Evolutionary conservation across 306 rosid species (phyloP).

Genomic region (Fragaria vesca): DNA sequence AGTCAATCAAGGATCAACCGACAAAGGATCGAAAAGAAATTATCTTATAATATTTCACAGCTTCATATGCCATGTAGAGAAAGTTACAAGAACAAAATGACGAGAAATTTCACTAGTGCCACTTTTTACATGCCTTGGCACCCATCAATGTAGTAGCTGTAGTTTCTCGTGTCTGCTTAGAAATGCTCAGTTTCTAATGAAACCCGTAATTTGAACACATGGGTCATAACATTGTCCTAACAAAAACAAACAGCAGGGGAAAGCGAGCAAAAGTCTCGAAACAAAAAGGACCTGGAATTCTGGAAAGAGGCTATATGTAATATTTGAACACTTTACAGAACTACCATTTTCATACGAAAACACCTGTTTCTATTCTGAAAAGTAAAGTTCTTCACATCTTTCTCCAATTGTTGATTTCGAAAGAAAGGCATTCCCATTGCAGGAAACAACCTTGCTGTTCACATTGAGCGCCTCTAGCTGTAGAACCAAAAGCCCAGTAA

Average conservation of each 20-base stretch:
- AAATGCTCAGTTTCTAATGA: not conserved
- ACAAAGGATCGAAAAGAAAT: not conserved
- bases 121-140: not conserved
- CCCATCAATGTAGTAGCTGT: not conserved
- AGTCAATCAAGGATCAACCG: not conserved
- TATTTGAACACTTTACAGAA: constrained; percentile 7
- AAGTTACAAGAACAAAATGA: not conserved
- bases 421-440: not conserved
- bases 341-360: not conserved
- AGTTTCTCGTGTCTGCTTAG: not conserved
- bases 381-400: constrained; percentile 13
- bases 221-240: not conserved
- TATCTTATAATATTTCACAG: not conserved
- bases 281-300: not conserved
- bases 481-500: not conserved
- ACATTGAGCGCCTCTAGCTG: not conserved
- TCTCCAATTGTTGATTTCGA: not conserved
- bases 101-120: not conserved
- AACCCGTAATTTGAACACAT: not conserved
- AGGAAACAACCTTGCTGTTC: not conserved
- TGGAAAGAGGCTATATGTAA: not conserved
- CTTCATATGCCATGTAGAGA: not conserved
- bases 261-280: not conserved
- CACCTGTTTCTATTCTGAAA: constrained; percentile 4
- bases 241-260: not conserved